Conservation (phyloP, 805 yeast genomes). For the Debaryomyces castellii region DNA sequence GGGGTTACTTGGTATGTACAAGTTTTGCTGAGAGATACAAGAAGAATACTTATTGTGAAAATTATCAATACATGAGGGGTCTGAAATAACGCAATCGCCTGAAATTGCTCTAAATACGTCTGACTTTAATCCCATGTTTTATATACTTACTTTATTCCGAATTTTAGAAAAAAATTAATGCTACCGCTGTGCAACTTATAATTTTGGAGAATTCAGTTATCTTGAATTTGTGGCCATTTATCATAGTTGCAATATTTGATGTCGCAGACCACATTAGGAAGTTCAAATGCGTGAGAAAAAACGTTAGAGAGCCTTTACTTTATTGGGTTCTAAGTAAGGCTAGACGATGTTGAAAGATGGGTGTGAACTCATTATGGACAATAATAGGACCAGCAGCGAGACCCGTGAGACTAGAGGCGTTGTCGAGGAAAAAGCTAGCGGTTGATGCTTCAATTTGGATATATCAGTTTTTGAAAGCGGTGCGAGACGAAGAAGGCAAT, state of each 20-base stretch:
- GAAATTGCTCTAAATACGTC: background rate
- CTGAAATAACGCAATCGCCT: background rate
- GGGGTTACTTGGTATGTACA: conserved; percentile 5
- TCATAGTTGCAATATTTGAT: conserved; percentile 1
- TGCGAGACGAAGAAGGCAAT: conserved; percentile 81
- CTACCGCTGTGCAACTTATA: background rate
- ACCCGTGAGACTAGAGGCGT: conserved; percentile 85
- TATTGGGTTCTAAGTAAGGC: background rate
- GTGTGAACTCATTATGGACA: conserved; percentile 94
- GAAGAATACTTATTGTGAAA: conserved; percentile 6
- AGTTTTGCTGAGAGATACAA: conserved; percentile 5
- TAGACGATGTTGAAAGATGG: conserved; percentile 53
- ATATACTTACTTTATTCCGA: no score
- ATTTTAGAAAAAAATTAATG: no score
- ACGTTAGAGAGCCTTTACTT: background rate
- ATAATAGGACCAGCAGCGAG: conserved; percentile 85
- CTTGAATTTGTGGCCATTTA: conserved; percentile 2
- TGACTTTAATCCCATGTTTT: conserved; percentile 1
- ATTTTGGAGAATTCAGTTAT: background rate
- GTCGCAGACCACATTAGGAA: background rate
- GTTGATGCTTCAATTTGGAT: conserved; percentile 99
- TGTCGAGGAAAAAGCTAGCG: conserved; percentile 77
- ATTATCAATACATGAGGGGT: conserved; percentile 2
- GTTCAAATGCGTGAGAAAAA: background rate
- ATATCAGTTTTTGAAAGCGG: conserved; percentile 93